phyloP scores from a whole-genome alignment of 768 basidiomycete genomes.

The Tylopilus subfusipes region DNA sequence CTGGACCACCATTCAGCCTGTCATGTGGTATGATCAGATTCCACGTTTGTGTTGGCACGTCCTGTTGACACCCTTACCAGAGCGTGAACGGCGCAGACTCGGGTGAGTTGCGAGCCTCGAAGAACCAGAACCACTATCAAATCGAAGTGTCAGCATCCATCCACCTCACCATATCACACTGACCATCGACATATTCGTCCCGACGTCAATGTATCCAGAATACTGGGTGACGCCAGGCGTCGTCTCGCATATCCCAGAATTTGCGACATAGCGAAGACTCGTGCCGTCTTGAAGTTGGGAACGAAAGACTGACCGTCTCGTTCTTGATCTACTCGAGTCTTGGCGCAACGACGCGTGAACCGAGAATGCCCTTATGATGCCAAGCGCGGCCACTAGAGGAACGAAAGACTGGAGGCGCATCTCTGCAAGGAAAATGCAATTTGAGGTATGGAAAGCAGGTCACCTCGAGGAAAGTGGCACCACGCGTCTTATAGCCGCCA shows the following conservation, averaged over 20 bases:
- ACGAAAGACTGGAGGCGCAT: constrained; percentile 14
- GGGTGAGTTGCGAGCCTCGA: constrained; percentile 56
- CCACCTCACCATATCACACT: constrained; percentile 1
- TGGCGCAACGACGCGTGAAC: background rate
- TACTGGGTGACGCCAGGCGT: constrained; percentile 57
- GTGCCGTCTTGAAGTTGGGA: constrained; percentile 23
- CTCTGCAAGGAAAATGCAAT: background rate
- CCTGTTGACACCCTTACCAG: constrained; percentile 39
- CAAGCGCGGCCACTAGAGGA: background rate
- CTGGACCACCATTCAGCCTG: constrained; percentile 60
- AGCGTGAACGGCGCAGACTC: constrained; percentile 64
- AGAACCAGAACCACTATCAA: constrained; percentile 71
- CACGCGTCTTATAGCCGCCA: background rate
- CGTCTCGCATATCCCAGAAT: constrained; percentile 65
- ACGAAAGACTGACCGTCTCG: constrained; percentile 2
- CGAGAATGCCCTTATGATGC: background rate
- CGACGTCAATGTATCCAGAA: constrained; percentile 61
- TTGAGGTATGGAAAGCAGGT: background rate
- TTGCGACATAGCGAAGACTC: constrained; percentile 45
- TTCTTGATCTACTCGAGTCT: background rate
- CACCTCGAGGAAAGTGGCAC: no score
- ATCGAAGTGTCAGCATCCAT: background rate
- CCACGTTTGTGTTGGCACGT: background rate
- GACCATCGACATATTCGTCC: constrained; percentile 57
- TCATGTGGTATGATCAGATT: constrained; percentile 1